These are phyloP conservation scores for Candida ovalis DNA, from an alignment of 805 yeast genomes.

Conservation along the genomic window DNA sequence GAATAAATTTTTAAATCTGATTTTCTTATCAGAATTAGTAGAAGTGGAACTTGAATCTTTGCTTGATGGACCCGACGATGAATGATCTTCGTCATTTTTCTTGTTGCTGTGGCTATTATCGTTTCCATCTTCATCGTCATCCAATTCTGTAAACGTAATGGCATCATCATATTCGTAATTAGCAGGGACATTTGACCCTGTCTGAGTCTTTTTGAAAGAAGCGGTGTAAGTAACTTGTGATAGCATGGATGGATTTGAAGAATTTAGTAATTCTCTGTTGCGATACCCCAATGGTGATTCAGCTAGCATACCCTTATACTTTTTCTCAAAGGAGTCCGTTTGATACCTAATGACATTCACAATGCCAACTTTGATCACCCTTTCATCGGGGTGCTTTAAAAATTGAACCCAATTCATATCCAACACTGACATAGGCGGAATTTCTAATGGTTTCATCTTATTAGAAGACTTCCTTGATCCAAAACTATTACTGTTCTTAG, in stretches of 20 bases:
- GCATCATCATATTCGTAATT: slow-evolving; percentile 25
- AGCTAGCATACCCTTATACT: slow-evolving; percentile 50
- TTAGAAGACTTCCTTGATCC: slow-evolving; percentile 7
- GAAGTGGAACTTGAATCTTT: slow-evolving; percentile 1
- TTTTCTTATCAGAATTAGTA: slow-evolving; percentile 13
- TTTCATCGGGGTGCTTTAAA: slow-evolving; percentile 53
- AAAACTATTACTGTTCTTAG: slow-evolving; percentile 7
- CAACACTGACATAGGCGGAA: slow-evolving; percentile 45
- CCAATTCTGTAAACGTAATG: slow-evolving; percentile 22
- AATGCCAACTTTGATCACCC: slow-evolving; percentile 56
- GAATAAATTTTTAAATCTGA: slow-evolving; percentile 29
- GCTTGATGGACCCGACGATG: slow-evolving; percentile 5
- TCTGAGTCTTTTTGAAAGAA: not conserved
- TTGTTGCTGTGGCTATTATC: too few relatives aligned
- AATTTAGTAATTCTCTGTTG: slow-evolving; percentile 31
- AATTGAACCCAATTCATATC: slow-evolving; percentile 59
- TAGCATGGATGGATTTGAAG: slow-evolving; percentile 19
- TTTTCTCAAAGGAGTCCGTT: slow-evolving; percentile 53
- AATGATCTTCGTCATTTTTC: slow-evolving; percentile 9
- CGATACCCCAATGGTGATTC: slow-evolving; percentile 57
- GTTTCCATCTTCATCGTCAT: slow-evolving; percentile 14
- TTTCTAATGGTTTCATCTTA: slow-evolving; percentile 20
- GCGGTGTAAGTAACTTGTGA: slow-evolving; percentile 10
- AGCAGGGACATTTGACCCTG: slow-evolving; percentile 2
- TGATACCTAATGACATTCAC: slow-evolving; percentile 41